A percentile compares a stretch with the other conserved stretches of the same genome.
phyloP scores from a whole-genome alignment of 140 eudicot genomes.

The Oenanthe javanica region DNA sequence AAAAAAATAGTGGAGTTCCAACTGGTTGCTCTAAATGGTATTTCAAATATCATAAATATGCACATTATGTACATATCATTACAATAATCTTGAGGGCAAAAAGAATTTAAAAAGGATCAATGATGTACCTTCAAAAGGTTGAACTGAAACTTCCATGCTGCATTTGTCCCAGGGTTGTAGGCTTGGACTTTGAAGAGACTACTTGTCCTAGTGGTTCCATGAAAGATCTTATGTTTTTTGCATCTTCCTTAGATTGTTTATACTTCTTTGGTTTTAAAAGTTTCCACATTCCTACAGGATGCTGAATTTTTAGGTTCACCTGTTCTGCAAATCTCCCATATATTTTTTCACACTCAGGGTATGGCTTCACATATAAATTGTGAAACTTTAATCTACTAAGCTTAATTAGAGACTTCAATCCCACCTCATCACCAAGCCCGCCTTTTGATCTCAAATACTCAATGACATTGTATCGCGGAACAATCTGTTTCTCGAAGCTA shows the following conservation, averaged over 20 bases:
- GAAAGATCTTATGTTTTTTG: slow-evolving; percentile 53
- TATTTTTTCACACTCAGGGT: slow-evolving; percentile 76
- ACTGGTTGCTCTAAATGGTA: not conserved
- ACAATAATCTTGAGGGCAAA: not conserved
- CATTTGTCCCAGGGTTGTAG: not conserved
- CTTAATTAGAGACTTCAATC: slow-evolving; percentile 57
- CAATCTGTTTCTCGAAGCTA: slow-evolving; percentile 71
- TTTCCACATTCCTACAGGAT: slow-evolving; percentile 89
- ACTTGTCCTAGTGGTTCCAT: slow-evolving; percentile 37
- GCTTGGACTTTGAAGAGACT: slow-evolving; percentile 4
- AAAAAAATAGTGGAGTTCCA: not conserved
- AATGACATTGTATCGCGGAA: slow-evolving; percentile 75
- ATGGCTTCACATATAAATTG: slow-evolving; percentile 89
- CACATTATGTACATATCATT: not conserved
- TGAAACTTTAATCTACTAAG: slow-evolving; percentile 72
- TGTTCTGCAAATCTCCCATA: slow-evolving; percentile 56
- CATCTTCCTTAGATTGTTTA: slow-evolving; percentile 49
- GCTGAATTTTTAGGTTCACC: slow-evolving; percentile 33
- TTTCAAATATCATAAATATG: not conserved
- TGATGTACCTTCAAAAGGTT: slow-evolving; percentile 6
- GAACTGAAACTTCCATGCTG: not conserved
- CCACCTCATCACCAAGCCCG: slow-evolving; percentile 68
- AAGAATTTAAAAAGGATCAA: not conserved
- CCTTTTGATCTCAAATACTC: slow-evolving; percentile 72
- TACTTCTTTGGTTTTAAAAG: slow-evolving; percentile 66